Conservation (phyloP, 257 asterid species). For the Penstemon eatonii region DNA sequence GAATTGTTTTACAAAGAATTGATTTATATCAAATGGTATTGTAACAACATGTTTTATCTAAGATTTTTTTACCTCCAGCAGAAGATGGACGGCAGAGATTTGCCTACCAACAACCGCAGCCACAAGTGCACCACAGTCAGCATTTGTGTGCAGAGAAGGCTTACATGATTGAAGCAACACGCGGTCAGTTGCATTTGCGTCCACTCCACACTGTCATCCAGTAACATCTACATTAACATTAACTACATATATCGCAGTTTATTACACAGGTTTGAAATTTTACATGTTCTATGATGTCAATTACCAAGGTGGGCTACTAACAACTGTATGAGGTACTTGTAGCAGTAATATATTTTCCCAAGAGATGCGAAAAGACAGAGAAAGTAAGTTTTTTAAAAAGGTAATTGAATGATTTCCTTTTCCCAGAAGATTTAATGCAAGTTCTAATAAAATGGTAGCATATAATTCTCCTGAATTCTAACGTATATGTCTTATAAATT, state of each 20-base stretch:
- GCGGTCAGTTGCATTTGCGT: conserved; percentile 59
- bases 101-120: conserved; percentile 80
- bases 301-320: neutral
- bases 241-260: neutral
- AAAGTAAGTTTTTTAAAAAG: neutral
- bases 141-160: conserved; percentile 72
- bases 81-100: conserved; percentile 55
- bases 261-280: neutral
- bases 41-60: neutral
- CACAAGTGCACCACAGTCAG: conserved; percentile 69
- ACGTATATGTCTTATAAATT: neutral
- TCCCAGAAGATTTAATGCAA: too few species aligned
- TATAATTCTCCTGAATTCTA: too few species aligned
- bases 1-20: neutral
- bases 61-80: conserved; percentile 56
- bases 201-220: conserved; percentile 69
- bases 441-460: too few species aligned
- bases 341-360: neutral
- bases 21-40: neutral
- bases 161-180: conserved; percentile 69
- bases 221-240: neutral
- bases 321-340: conserved; percentile 7
- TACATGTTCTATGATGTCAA: neutral
- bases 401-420: neutral
- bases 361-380: neutral